phyloP scores from a whole-genome alignment of 2,329 filamentous ascomycete genomes.

The Didymella glomerata region DNA sequence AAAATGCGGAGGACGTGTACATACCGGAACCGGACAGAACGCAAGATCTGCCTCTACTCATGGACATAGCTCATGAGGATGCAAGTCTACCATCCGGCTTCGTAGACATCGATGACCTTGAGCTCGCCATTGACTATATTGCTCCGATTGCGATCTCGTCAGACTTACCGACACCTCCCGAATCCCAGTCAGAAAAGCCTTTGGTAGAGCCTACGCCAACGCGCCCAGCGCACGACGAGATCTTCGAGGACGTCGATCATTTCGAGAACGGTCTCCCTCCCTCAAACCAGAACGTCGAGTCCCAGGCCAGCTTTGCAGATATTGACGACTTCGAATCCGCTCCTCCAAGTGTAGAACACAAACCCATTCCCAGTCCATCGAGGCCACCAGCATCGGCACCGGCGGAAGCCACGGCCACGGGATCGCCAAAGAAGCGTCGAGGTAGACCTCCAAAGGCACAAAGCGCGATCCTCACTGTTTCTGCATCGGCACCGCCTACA shows the following conservation, averaged over 20 bases:
- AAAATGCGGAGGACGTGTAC: constrained; percentile 37
- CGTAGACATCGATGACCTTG: constrained; percentile 35
- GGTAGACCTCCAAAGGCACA: constrained; percentile 34
- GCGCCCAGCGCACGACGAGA: neutral
- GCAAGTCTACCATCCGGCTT: constrained; percentile 17
- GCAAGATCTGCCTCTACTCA: constrained; percentile 41
- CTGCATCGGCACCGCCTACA: constrained; percentile 13
- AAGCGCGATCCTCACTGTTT: constrained; percentile 14
- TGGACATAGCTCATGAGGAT: constrained; percentile 29
- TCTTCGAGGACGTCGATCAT: constrained; percentile 40
- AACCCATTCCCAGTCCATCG: constrained; percentile 5
- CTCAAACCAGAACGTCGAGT: constrained; percentile 38
- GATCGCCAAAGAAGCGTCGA: constrained; percentile 33
- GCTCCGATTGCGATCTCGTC: constrained; percentile 33
- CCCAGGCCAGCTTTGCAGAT: constrained; percentile 32
- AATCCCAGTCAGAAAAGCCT: neutral
- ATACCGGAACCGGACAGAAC: constrained; percentile 45
- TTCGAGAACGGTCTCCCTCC: constrained; percentile 35
- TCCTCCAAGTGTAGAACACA: constrained; percentile 17
- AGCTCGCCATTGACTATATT: constrained; percentile 15
- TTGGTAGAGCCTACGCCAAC: neutral
- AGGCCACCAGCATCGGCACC: constrained; percentile 11
- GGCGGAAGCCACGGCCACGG: neutral
- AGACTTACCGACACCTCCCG: constrained; percentile 31
- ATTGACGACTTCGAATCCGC: constrained; percentile 41